Percentiles rank a stretch among this genome's conserved stretches.
Evolutionary conservation across 768 basidiomycete species (phyloP).

Genomic region (Termitomyces titanicus): DNA sequence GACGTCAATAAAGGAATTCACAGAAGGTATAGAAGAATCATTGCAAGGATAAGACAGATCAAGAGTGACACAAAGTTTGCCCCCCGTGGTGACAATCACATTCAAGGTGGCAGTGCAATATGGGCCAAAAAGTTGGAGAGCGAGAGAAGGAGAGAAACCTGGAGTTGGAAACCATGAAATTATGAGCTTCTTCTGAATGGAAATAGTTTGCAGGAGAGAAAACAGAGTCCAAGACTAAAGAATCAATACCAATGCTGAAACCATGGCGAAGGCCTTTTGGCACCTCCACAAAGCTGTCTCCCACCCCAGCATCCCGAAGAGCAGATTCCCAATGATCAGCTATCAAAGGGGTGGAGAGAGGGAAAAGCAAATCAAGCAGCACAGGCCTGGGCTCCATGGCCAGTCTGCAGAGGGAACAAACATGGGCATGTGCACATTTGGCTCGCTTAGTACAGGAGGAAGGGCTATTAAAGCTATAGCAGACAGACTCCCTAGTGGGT

Average conservation of each 20-base stretch:
- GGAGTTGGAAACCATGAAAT: slow-evolving; percentile 12
- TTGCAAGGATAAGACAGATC: slow-evolving; percentile 20
- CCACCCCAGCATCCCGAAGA: too few species aligned
- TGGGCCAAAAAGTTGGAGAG: slow-evolving; percentile 19
- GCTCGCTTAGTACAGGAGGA: background rate
- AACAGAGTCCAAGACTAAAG: background rate
- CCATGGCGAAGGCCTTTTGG: slow-evolving; percentile 16
- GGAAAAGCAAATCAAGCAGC: slow-evolving; percentile 2
- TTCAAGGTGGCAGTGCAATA: slow-evolving; percentile 24
- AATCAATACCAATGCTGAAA: slow-evolving; percentile 15
- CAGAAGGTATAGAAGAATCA: background rate
- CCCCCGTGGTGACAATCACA: slow-evolving; percentile 18
- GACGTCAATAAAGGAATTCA: slow-evolving; percentile 3
- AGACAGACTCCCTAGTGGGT: too few species aligned
- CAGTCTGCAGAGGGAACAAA: slow-evolving; percentile 15
- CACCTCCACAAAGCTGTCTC: slow-evolving; percentile 3
- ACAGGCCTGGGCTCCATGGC: slow-evolving; percentile 12
- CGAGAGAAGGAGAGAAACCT: slow-evolving; percentile 6
- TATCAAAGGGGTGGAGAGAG: slow-evolving; percentile 15
- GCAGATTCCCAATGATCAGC: too few species aligned
- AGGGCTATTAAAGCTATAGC: background rate
- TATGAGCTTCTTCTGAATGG: background rate
- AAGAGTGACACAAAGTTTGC: slow-evolving; percentile 21
- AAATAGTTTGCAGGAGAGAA: slow-evolving; percentile 17
- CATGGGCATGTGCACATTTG: slow-evolving; percentile 6